Base-by-base conservation (phyloP, 192 early-diverging fungal genomes). In the Pecoramyces ruminantium region DNA sequence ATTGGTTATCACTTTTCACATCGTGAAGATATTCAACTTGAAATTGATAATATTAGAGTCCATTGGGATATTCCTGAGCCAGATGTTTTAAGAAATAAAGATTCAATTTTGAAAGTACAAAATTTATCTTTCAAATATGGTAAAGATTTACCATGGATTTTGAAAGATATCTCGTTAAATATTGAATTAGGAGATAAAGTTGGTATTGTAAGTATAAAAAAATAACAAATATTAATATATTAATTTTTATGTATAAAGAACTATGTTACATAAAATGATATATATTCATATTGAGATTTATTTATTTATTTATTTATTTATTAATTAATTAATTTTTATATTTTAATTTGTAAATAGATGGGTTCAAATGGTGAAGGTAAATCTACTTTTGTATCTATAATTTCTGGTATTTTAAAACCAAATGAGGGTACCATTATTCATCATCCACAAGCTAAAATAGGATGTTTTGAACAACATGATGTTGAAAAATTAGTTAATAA, bases 311-410 rank as follows among this genome's bases (percentile, higher is more conserved):
- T 34, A 34, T 6, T 34, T 34, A 34, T 34, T 34, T 34, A 34
- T 6, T 34, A 34, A 34, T 34, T 6, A 34, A 34, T 6, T 6
- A 34, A 34, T 34, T 6, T 34, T 6, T 34, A 34, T 34, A 34
- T 34, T 34, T n/a, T n/a, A n/a, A n/a, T n/a, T n/a, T n/a, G n/a
- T n/a, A n/a, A n/a, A n/a, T n/a, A 67, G 51, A 67, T 67, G 51
- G 96, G 96, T 38, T 89, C 91, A 15, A 98, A 98, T 83, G 93
- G 94, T 78, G 89, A 89, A 80, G 94, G 94, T 78, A 92, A 93
- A 83, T 88, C 95, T 21, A 97, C 96, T 11, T 86, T 97, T 15
- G 84, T 96, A 82, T 90, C 94, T 27, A 81, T 95, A 77, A 86
- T 97, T 79, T 86, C 90, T 18, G 92, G 93, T 14, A 86, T 87